A percentile compares a stretch with the other conserved stretches of the same genome.
phyloP scores from a whole-genome alignment of 225 moss, liverwort and hornwort genomes.

The Pseudisothecium myosuroides region DNA sequence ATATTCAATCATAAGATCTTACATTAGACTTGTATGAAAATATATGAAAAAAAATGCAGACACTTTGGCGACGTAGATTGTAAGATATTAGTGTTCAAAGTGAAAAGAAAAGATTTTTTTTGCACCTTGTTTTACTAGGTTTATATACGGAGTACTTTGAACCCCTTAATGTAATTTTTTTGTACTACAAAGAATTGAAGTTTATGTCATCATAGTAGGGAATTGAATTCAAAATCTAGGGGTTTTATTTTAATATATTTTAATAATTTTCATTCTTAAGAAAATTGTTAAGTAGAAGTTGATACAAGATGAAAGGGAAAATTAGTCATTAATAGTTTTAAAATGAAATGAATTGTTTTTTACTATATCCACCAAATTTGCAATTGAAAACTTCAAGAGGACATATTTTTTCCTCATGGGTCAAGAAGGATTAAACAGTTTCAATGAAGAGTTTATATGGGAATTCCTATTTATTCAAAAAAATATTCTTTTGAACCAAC shows the following conservation, averaged over 20 bases:
- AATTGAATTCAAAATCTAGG: not conserved
- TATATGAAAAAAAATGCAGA: not conserved
- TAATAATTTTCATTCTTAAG: not conserved
- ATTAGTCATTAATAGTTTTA: accelerated
- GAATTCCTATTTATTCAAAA: too few relatives aligned
- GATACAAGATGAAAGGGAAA: not conserved
- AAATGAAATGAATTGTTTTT: too few relatives aligned
- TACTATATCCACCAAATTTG: not conserved
- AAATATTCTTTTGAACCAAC: too few relatives aligned
- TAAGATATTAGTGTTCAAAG: not conserved
- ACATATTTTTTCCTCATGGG: accelerated
- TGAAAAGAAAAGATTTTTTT: not conserved
- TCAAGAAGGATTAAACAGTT: accelerated
- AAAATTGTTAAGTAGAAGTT: not conserved
- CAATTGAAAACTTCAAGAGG: not conserved
- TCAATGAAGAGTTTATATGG: not conserved
- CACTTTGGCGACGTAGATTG: accelerated
- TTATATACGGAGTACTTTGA: not conserved
- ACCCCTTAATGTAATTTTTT: not conserved
- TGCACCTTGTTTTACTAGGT: accelerated
- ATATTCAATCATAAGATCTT: not conserved
- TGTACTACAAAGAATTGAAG: not conserved
- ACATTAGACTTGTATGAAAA: not conserved
- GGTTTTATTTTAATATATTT: not conserved
- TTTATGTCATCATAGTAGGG: too few relatives aligned